phyloP scores from a whole-genome alignment of 306 rosid genomes.

The Abrus precatorius region DNA sequence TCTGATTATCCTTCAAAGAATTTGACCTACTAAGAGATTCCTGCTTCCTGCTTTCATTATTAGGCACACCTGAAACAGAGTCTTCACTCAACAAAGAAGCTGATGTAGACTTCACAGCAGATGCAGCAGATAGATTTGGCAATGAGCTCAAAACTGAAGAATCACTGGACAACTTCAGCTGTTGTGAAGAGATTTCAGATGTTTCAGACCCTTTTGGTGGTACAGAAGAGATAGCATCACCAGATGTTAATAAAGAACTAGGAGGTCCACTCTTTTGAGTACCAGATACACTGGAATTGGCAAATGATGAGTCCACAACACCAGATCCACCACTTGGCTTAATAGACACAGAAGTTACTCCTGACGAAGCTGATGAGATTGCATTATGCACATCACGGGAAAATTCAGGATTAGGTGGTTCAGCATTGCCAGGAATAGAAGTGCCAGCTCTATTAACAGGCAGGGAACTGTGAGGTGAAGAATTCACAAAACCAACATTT shows the following conservation, averaged over 20 bases:
- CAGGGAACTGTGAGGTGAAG: slow-evolving; percentile 56
- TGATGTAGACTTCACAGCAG: slow-evolving; percentile 53
- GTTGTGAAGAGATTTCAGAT: slow-evolving; percentile 48
- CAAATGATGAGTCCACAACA: slow-evolving; percentile 46
- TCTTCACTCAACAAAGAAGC: slow-evolving; percentile 51
- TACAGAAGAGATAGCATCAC: slow-evolving; percentile 52
- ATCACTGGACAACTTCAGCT: slow-evolving; percentile 53
- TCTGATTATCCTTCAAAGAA: slow-evolving; percentile 72
- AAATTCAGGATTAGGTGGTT: slow-evolving; percentile 58
- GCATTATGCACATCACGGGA: slow-evolving; percentile 59
- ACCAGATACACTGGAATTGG: slow-evolving; percentile 54
- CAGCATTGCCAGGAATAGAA: slow-evolving; percentile 54
- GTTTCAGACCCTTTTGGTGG: slow-evolving; percentile 54
- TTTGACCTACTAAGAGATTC: slow-evolving; percentile 70
- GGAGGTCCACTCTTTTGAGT: slow-evolving; percentile 63
- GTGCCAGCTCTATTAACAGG: slow-evolving; percentile 62
- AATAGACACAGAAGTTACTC: slow-evolving; percentile 59
- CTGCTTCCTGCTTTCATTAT: slow-evolving; percentile 57
- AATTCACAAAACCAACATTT: slow-evolving; percentile 56
- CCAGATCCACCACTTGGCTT: slow-evolving; percentile 60
- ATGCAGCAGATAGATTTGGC: slow-evolving; percentile 51
- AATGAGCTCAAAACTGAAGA: slow-evolving; percentile 43
- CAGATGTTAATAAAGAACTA: slow-evolving; percentile 51
- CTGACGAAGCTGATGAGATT: slow-evolving; percentile 52
- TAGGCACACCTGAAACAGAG: slow-evolving; percentile 49